These are phyloP conservation scores for Neospora caninum DNA, from an alignment of 169 alveolate species.

Conservation along the genomic window DNA sequence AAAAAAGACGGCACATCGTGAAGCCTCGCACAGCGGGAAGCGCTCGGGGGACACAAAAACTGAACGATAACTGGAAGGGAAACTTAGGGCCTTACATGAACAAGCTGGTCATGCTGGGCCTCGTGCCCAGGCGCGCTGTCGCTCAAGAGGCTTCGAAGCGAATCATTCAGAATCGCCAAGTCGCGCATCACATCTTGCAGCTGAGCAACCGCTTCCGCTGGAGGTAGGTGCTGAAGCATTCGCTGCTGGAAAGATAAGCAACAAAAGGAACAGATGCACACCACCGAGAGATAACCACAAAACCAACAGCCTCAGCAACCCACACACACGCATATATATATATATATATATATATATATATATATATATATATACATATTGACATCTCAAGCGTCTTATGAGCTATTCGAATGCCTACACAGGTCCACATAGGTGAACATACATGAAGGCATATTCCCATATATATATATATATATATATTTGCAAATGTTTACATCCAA, in stretches of 20 bases:
- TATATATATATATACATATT: no score
- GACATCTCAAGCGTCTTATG: no score
- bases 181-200: slow-evolving; percentile 52
- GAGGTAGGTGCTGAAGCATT: slow-evolving; percentile 6
- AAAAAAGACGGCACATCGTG: no score
- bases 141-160: slow-evolving; percentile 49
- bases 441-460: neutral
- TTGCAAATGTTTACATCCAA: no score
- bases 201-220: slow-evolving; percentile 14
- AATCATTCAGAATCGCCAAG: slow-evolving; percentile 41
- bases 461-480: slow-evolving; percentile 1
- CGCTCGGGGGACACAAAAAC: no score
- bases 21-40: no score
- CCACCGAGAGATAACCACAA: neutral
- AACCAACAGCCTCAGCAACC: neutral
- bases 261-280: neutral
- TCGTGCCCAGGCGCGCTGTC: slow-evolving; percentile 61
- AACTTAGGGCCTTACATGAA: slow-evolving; percentile 38
- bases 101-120: slow-evolving; percentile 64
- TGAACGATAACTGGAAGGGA: no score
- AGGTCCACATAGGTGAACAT: no score
- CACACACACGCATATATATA: no score
- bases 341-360: neutral
- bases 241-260: slow-evolving; percentile 5
- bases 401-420: no score